Percentiles rank a stretch among this genome's conserved stretches.
These are phyloP conservation scores for Pestalotiopsis sp. DNA, from an alignment of 2,329 filamentous ascomycete genomes.

Conservation along the genomic window DNA sequence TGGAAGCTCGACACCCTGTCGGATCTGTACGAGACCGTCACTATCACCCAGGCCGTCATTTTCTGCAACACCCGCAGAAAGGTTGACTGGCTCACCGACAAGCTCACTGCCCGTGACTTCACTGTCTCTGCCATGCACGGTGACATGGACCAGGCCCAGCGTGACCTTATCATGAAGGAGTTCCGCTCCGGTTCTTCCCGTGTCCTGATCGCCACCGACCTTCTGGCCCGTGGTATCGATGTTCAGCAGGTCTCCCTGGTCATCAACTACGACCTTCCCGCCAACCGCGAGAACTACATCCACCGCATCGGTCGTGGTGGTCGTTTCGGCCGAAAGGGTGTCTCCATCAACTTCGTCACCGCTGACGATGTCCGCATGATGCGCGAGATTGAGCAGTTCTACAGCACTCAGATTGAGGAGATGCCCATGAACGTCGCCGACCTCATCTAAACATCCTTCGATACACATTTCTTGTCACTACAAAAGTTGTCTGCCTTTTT, in stretches of 20 bases:
- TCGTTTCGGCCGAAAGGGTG: constrained; percentile 99
- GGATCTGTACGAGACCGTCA: constrained; percentile 98
- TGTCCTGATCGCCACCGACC: constrained; percentile 97
- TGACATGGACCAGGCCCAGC: constrained; percentile 97
- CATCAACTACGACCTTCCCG: constrained; percentile 99
- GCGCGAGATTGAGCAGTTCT: constrained; percentile 99
- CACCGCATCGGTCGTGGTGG: constrained; percentile 99
- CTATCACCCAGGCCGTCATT: constrained; percentile 99
- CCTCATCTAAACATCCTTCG: constrained; percentile 61
- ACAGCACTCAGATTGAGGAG: constrained; percentile 99
- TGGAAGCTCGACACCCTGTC: constrained; percentile 99
- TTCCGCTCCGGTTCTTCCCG: constrained; percentile 98
- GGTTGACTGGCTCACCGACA: constrained; percentile 99
- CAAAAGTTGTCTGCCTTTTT: constrained; percentile 26
- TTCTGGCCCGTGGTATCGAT: constrained; percentile 98
- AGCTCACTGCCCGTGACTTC: constrained; percentile 98
- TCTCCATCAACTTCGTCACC: constrained; percentile 99
- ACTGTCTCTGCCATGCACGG: constrained; percentile 99
- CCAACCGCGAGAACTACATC: constrained; percentile 99
- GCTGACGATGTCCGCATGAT: constrained; percentile 99
- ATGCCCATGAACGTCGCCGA: constrained; percentile 96
- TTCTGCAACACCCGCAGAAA: constrained; percentile 99
- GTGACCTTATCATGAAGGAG: constrained; percentile 99
- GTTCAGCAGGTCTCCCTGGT: constrained; percentile 99
- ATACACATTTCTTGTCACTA: constrained; percentile 7